Base-by-base conservation (phyloP, 148 eudicot species). In the Fagopyrum esculentum region DNA sequence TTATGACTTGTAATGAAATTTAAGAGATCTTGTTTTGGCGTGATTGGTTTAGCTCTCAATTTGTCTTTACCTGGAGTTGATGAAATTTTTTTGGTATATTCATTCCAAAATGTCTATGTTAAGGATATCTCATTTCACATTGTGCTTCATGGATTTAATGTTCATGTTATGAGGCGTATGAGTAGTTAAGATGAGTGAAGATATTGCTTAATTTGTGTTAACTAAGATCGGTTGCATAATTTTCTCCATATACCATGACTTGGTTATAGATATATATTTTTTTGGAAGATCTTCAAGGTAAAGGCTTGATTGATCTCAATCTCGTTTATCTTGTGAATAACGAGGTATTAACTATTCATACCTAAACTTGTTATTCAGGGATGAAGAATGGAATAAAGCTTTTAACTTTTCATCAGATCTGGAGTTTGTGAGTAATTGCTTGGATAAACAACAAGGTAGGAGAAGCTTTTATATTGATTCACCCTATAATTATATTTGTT, bases 311-410 rank as follows among this genome's bases (percentile, higher is more conserved):
- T 52, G 45, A 59, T 29, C 35, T 52, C 49, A 5, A 13, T 10
- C 63, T 6, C 40, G 7, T 44, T 57, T 74, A 13, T 9, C 6
- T 26, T 17, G 40, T 35, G 15, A 40, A 66, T 17, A 35, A 64
- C 9, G 2, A 35, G 45, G n/a, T 11, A 35, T 64, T 35, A 10
- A 30, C 4, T 4, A 11, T 12, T 1, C 8, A 4, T 2, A 9
- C 6, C 10, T n/a, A 35, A n/a, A 17, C 16, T 45, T 71, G 35
- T 49, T 35, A 71, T 19, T 1, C 81, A 92, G 97, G 85, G 77
- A 89, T 57, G 80, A 72, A 64, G 98, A 92, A 82, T 83, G 96
- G 88, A 76, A 86, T 49, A 83, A 82, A 43, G 96, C 98, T 43
- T 95, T 95, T 76, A 86, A 95, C 69, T 95, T 90, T 78, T 78